A percentile compares a stretch with the other conserved stretches of the same genome.
Evolutionary conservation across 306 rosid genomes (phyloP).

Genomic region (Chamaecrista fasciculata): DNA sequence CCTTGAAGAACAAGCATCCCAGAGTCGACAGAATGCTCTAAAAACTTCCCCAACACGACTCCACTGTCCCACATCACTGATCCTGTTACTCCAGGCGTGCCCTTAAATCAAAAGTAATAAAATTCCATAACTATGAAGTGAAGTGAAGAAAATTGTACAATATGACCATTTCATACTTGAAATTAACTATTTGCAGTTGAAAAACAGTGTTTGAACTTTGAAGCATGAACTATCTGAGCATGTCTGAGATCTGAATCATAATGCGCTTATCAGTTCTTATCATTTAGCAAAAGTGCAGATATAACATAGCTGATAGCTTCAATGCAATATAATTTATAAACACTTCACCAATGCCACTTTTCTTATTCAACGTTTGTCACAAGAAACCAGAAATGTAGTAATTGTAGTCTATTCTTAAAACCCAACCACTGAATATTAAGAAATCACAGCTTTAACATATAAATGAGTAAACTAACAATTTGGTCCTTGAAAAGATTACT

Average conservation of each 20-base stretch:
- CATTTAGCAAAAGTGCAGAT: neutral
- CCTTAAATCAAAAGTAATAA: slow-evolving; percentile 39
- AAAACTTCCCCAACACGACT: slow-evolving; percentile 69
- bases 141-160: slow-evolving; percentile 13
- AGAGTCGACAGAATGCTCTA: slow-evolving; percentile 76
- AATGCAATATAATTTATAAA: neutral
- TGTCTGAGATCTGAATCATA: neutral
- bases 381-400: neutral
- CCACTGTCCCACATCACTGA: slow-evolving; percentile 94
- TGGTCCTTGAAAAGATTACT: no score
- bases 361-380: neutral
- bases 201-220: neutral
- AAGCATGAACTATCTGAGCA: neutral
- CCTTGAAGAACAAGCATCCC: slow-evolving; percentile 59
- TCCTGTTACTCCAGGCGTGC: slow-evolving; percentile 82
- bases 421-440: neutral
- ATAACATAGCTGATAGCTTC: neutral
- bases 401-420: neutral
- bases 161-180: slow-evolving; percentile 6
- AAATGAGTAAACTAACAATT: no score
- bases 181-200: neutral
- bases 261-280: neutral
- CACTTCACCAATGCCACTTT: neutral
- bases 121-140: slow-evolving; percentile 30
- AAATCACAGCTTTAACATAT: neutral